A percentile compares a stretch with the other conserved stretches of the same genome.
Evolutionary conservation across 2,329 filamentous ascomycete genomes (phyloP).

Genomic region (Didymella pinodella): DNA sequence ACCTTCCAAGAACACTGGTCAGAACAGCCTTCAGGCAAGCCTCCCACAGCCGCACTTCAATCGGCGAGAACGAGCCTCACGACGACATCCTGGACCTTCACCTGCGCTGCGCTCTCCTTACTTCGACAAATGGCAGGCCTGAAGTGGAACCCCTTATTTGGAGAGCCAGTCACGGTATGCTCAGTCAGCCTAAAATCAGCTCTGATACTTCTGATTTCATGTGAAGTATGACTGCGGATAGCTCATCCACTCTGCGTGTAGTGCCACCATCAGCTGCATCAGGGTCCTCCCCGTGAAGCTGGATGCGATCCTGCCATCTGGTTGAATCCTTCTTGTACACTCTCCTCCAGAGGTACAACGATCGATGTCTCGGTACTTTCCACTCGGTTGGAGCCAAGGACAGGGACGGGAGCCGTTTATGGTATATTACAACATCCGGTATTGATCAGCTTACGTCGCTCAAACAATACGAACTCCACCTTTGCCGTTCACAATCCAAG

Average conservation of each 20-base stretch:
- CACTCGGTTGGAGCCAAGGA: background rate
- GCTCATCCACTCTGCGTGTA: background rate
- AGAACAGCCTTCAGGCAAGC: background rate
- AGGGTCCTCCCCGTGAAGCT: conserved; percentile 8
- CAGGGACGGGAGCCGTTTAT: background rate
- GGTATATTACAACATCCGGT: conserved; percentile 11
- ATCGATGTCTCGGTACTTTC: background rate
- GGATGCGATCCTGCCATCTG: conserved; percentile 14
- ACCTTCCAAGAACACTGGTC: background rate
- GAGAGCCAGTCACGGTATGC: background rate
- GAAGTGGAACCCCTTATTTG: background rate
- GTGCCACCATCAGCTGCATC: conserved; percentile 4
- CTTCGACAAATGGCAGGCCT: background rate
- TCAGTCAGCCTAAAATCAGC: conserved; percentile 11
- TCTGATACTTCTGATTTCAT: background rate
- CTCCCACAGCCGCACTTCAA: conserved; percentile 3
- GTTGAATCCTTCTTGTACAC: background rate
- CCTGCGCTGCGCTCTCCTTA: background rate
- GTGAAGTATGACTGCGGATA: background rate
- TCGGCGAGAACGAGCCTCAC: background rate
- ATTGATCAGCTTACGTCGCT: conserved; percentile 8
- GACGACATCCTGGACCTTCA: background rate
- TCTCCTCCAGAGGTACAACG: conserved; percentile 1
- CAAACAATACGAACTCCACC: background rate
- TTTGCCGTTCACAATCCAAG: background rate